Conservation (phyloP, 1,284 basidiomycete genomes). For the Ganoderma lingzhi region DNA sequence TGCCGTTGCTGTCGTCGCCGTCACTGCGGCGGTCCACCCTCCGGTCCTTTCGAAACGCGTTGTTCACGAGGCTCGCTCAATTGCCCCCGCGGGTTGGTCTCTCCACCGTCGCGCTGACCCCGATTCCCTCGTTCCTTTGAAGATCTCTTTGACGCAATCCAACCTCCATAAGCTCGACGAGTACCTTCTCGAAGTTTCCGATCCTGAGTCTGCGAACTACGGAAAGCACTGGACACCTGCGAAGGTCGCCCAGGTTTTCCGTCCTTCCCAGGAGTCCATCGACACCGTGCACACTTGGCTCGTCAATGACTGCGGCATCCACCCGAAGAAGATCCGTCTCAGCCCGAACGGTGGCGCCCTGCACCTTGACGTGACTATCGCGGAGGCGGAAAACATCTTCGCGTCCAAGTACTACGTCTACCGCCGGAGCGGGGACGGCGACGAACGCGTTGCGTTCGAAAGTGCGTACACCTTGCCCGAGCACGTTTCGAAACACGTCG, state of each 20-base stretch:
- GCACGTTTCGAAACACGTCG: slow-evolving; percentile 31
- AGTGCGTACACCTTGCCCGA: slow-evolving; percentile 30
- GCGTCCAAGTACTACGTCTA: slow-evolving; percentile 55
- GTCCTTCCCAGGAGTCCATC: slow-evolving; percentile 51
- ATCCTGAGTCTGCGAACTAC: slow-evolving; percentile 51
- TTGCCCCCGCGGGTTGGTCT: slow-evolving; percentile 47
- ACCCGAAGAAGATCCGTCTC: slow-evolving; percentile 41
- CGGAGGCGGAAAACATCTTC: slow-evolving; percentile 54
- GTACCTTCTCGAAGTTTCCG: slow-evolving; percentile 52
- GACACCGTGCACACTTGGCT: slow-evolving; percentile 54
- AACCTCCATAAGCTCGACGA: slow-evolving; percentile 51
- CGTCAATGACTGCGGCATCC: slow-evolving; percentile 42
- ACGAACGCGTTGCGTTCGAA: slow-evolving; percentile 29
- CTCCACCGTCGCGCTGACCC: slow-evolving; percentile 43
- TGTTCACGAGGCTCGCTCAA: slow-evolving; percentile 47
- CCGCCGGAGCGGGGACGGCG: slow-evolving; percentile 38
- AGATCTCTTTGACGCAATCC: slow-evolving; percentile 53
- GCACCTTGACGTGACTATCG: slow-evolving; percentile 50
- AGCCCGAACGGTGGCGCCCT: slow-evolving; percentile 51
- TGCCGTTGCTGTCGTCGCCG: slow-evolving; percentile 14
- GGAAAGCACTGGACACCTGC: slow-evolving; percentile 51
- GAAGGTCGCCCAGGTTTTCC: slow-evolving; percentile 50
- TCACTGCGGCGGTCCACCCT: slow-evolving; percentile 11
- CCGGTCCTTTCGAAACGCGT: slow-evolving; percentile 33
- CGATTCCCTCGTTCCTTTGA: slow-evolving; percentile 46